Percentiles rank a stretch among this genome's conserved stretches.
Evolutionary conservation across 345 rosid genomes (phyloP).

Genomic region (Abelmoschus esculentus): DNA sequence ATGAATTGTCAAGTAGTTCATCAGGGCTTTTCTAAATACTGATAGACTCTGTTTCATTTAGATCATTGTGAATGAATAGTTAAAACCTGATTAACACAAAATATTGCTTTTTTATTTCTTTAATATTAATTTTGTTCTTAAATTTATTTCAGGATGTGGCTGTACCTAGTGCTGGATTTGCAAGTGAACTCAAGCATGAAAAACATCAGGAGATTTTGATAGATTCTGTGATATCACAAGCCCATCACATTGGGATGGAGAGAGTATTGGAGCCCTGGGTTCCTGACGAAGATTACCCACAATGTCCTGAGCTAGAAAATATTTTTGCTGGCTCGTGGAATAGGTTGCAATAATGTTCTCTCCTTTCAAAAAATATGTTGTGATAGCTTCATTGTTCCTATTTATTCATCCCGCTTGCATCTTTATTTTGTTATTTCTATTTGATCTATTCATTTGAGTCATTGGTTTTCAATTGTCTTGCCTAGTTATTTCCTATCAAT

Average conservation of each 20-base stretch:
- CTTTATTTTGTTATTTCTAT: neutral
- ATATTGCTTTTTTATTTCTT: neutral
- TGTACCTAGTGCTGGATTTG: constrained; percentile 48
- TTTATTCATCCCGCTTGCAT: neutral
- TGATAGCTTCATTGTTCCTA: neutral
- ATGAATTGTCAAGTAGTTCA: constrained; percentile 1
- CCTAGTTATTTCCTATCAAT: neutral
- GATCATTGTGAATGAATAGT: constrained; percentile 2
- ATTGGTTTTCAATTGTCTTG: neutral
- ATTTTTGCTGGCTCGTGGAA: constrained; percentile 55
- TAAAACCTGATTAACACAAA: neutral
- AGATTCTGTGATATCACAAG: constrained; percentile 71
- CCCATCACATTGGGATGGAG: constrained; percentile 41
- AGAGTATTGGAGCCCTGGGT: constrained; percentile 88
- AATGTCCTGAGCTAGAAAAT: constrained; percentile 57
- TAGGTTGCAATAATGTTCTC: constrained; percentile 40
- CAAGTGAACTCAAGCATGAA: constrained; percentile 33
- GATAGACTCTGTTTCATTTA: neutral
- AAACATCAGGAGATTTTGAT: constrained; percentile 31
- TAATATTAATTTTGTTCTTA: neutral
- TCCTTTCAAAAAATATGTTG: constrained; percentile 9
- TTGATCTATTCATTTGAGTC: neutral
- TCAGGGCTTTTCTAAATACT: neutral
- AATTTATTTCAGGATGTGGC: constrained; percentile 58
- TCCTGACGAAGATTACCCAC: constrained; percentile 66